A percentile compares a stretch with the other conserved stretches of the same genome.
Conservation (phyloP, 768 basidiomycete genomes). For the Rhodocollybia butyracea region DNA sequence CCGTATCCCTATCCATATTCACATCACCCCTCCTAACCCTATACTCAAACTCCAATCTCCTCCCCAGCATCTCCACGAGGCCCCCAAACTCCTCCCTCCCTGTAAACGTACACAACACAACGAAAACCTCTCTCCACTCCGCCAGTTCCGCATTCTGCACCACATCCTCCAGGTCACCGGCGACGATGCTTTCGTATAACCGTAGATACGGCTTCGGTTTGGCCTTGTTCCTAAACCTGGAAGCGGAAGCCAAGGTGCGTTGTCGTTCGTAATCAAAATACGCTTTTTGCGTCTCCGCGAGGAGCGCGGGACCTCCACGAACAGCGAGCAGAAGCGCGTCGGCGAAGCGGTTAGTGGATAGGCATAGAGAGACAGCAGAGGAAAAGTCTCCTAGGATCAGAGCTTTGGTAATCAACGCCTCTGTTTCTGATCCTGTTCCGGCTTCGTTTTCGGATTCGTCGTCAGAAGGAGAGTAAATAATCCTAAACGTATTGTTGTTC, state of each 20-base stretch:
- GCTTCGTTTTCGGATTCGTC: conserved; percentile 92
- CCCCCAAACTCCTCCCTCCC: conserved; percentile 76
- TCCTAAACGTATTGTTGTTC: conserved; percentile 84
- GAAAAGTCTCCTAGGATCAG: conserved; percentile 95
- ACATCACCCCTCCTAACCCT: conserved; percentile 22
- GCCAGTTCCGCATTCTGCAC: conserved; percentile 93
- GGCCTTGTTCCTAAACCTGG: too few species aligned
- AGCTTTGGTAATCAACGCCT: conserved; percentile 86
- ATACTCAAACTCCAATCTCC: conserved; percentile 84
- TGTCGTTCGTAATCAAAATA: conserved; percentile 91
- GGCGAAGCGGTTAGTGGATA: conserved; percentile 85
- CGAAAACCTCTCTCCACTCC: conserved; percentile 97
- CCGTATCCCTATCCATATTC: too few species aligned
- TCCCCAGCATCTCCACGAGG: conserved; percentile 90
- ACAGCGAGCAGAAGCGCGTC: conserved; percentile 94
- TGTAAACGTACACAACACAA: conserved; percentile 94
- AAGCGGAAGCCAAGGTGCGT: conserved; percentile 60
- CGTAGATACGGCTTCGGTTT: conserved; percentile 69
- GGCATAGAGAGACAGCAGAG: conserved; percentile 86
- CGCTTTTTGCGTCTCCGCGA: conserved; percentile 85
- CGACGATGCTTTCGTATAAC: conserved; percentile 91
- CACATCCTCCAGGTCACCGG: conserved; percentile 87
- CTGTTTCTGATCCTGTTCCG: too few species aligned
- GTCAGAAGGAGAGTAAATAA: conserved; percentile 81
- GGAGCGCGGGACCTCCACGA: conserved; percentile 83